Evolutionary conservation across 78 protist genomes (phyloP), one percentile per base, ranked within the genome.

Genomic region (Protostelium mycophagum): DNA sequence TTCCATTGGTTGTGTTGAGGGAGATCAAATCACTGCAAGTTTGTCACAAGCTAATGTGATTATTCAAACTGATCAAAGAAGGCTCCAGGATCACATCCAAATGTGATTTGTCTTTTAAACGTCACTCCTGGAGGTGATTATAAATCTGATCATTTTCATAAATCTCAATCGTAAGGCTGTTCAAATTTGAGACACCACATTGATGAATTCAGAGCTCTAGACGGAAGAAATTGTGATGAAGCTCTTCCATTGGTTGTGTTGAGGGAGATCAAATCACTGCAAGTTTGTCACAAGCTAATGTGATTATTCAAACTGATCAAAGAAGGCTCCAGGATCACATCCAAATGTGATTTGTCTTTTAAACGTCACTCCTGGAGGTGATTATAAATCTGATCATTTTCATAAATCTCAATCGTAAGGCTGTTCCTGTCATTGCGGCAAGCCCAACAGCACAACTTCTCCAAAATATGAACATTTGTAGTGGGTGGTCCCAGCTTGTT

Each of bases 111-210:
- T n/a, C n/a, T n/a, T n/a, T n/a, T n/a, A 51, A 16, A 51, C 31
- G 73, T 16, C 16, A 25, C 73, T 51, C 16, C 73, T 5, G 16
- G 73, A 51, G 5, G 73, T 51, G 73, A 51, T 51, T 16, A 25
- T 16, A 51, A n/a, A n/a, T n/a, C n/a, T n/a, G n/a, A n/a, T n/a
- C n/a, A n/a, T n/a, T n/a, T n/a, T n/a, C n/a, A n/a, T n/a, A n/a
- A n/a, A n/a, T n/a, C n/a, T 51, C 73, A 51, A 51, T 51, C 73
- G n/a, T n/a, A 5, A 51, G 73, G 73, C 73, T 51, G 31, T 51
- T 99, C 39, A 91, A 98, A 35, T n/a, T 88, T 99, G 31, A 99
- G 98, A 36, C 99, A 99, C 38, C 99, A 99, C 85, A 99, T 99
- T 39, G 98, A 51, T 51, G 73, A 51, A 25, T 51, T 51, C 73